Conservation (phyloP, 176 grass and related monocot species). For the Dactylis glomerata region DNA sequence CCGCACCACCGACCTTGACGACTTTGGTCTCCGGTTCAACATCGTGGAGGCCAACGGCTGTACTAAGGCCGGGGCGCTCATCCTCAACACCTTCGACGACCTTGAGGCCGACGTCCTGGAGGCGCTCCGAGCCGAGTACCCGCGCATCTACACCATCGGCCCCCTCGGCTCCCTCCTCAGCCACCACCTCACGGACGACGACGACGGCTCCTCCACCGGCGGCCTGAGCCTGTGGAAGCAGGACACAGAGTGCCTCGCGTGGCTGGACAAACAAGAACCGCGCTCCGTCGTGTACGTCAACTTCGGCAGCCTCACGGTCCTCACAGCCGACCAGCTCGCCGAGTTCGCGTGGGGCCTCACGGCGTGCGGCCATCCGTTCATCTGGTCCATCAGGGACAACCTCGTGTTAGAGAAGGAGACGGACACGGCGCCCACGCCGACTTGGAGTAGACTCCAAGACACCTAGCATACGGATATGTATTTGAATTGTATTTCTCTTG, state of each 20-base stretch:
- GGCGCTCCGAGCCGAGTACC: background rate
- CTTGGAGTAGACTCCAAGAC: no score
- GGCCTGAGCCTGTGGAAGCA: background rate
- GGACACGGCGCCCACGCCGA: no score
- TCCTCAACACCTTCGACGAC: background rate
- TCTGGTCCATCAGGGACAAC: background rate
- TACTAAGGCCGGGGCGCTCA: no score
- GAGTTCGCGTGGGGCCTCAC: background rate
- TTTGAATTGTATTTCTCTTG: no score
- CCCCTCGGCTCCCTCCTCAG: no score
- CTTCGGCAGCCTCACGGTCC: background rate
- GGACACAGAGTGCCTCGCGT: background rate
- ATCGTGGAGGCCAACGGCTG: no score
- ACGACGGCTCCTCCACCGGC: background rate
- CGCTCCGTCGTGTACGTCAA: background rate
- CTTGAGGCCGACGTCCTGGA: background rate
- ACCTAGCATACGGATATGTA: no score
- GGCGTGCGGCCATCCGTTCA: background rate
- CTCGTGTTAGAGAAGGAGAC: no score
- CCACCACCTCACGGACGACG: no score
- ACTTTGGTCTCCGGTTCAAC: no score
- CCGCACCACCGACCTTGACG: no score
- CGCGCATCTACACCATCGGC: background rate
- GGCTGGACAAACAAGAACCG: background rate
- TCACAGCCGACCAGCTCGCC: background rate